Evolutionary conservation across 768 basidiomycete species (phyloP).

Genomic region (Lactifluus piperatus): DNA sequence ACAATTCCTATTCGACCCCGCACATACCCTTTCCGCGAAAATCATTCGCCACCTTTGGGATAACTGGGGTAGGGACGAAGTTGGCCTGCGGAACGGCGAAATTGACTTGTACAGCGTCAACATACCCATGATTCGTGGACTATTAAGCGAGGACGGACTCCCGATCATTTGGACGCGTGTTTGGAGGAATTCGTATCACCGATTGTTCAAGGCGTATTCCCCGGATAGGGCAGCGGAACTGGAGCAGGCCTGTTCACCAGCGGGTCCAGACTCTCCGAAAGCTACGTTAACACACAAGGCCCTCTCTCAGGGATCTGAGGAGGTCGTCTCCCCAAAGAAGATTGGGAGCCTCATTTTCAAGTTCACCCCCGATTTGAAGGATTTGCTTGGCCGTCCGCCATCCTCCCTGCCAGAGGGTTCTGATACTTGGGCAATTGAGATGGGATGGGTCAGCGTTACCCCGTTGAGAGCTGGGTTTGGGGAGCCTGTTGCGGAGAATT

Average conservation of each 20-base stretch:
- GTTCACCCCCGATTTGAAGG: conserved; percentile 66
- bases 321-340: conserved; percentile 1
- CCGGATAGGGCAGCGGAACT: conserved; percentile 17
- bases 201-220: conserved; percentile 54
- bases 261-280: conserved; percentile 37
- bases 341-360: conserved; percentile 48
- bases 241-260: conserved; percentile 27
- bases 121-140: conserved; percentile 67
- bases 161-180: conserved; percentile 73
- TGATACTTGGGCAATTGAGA: conserved; percentile 72
- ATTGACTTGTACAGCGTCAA: conserved; percentile 85
- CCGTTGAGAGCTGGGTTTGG: conserved; percentile 70
- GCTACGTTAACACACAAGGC: conserved; percentile 18
- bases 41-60: conserved; percentile 72
- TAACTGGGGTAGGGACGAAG: conserved; percentile 72
- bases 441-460: conserved; percentile 68
- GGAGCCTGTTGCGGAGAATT: conserved; percentile 38
- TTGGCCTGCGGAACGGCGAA: conserved; percentile 48
- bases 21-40: conserved; percentile 54
- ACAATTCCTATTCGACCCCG: conserved; percentile 57
- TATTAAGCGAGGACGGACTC: conserved; percentile 51
- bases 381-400: conserved; percentile 51
- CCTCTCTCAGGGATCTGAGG: background rate
- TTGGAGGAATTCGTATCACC: conserved; percentile 81
- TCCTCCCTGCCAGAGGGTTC: conserved; percentile 63